Evolutionary conservation across 352 stramenopile species (phyloP).

Genomic region (Lagenidium sp.): DNA sequence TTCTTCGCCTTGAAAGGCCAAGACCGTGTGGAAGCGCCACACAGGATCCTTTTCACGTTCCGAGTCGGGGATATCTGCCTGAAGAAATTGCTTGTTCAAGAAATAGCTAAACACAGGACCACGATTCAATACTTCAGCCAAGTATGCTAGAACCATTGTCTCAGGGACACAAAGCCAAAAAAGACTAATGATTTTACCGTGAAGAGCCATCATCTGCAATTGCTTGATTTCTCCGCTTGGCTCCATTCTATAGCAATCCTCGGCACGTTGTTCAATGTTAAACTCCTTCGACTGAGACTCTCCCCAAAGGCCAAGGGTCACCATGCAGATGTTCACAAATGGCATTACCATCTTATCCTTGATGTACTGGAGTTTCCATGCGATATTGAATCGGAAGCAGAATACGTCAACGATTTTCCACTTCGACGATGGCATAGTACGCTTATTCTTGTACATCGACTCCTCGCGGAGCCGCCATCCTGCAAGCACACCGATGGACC

Average conservation of each 20-base stretch:
- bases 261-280: conserved; percentile 47
- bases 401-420: conserved; percentile 30
- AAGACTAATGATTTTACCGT: conserved; percentile 52
- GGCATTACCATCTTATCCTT: conserved; percentile 51
- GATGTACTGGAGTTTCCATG: conserved; percentile 51
- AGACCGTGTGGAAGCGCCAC: conserved; percentile 26
- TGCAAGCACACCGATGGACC: conserved; percentile 24
- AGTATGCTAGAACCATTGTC: conserved; percentile 33
- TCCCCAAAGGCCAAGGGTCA: conserved; percentile 40
- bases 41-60: conserved; percentile 40
- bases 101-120: conserved; percentile 53
- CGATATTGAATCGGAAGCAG: conserved; percentile 41
- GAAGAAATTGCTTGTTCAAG: conserved; percentile 45
- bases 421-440: conserved; percentile 14
- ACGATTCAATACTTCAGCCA: conserved; percentile 44
- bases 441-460: conserved; percentile 38
- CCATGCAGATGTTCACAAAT: conserved; percentile 29
- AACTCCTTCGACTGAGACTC: conserved; percentile 38
- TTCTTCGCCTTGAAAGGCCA: conserved; percentile 30
- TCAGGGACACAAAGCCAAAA: conserved; percentile 53
- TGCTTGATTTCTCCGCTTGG: conserved; percentile 47
- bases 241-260: conserved; percentile 48
- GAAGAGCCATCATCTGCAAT: conserved; percentile 60
- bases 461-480: conserved; percentile 20
- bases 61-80: conserved; percentile 43